Evolutionary conservation across 2,329 filamentous ascomycete species (phyloP).

Genomic region (Sporothrix pallida): DNA sequence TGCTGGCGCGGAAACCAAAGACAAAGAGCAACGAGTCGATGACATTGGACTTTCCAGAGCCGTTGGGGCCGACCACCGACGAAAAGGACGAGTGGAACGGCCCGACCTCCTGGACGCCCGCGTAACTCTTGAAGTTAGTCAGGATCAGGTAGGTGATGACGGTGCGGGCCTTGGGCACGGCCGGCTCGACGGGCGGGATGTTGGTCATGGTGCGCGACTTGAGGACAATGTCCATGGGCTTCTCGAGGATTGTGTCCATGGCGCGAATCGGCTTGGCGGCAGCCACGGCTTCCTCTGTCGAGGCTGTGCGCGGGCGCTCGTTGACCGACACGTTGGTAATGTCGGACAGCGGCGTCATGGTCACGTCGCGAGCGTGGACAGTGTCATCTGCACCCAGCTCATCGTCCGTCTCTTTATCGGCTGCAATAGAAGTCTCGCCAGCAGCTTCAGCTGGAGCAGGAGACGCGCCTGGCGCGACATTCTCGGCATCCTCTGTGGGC

Average conservation of each 20-base stretch:
- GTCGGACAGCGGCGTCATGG: slow-evolving; percentile 68
- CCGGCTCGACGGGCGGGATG: slow-evolving; percentile 70
- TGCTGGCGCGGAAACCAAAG: slow-evolving; percentile 98
- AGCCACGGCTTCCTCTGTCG: slow-evolving; percentile 55
- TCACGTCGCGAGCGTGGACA: slow-evolving; percentile 22
- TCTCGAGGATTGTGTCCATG: slow-evolving; percentile 79
- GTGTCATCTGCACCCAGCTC: slow-evolving; percentile 28
- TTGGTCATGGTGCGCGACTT: slow-evolving; percentile 77
- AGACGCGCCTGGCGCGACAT: slow-evolving; percentile 2
- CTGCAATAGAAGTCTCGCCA: not conserved
- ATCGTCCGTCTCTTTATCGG: slow-evolving; percentile 21
- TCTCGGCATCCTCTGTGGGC: not conserved
- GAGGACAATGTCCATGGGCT: slow-evolving; percentile 90
- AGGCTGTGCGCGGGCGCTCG: slow-evolving; percentile 64
- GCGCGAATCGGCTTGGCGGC: slow-evolving; percentile 73
- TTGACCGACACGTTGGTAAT: slow-evolving; percentile 63
- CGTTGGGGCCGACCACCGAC: slow-evolving; percentile 96
- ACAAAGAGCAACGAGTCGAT: slow-evolving; percentile 98
- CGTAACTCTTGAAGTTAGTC: slow-evolving; percentile 99
- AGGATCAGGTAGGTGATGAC: slow-evolving; percentile 92
- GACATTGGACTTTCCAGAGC: slow-evolving; percentile 97
- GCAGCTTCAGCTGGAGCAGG: not conserved
- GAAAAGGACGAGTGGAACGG: slow-evolving; percentile 98
- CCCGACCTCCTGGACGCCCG: slow-evolving; percentile 90
- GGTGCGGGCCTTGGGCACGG: slow-evolving; percentile 79